Conservation (phyloP, 192 early-diverging fungal species). For the Backusella morwellensis region DNA sequence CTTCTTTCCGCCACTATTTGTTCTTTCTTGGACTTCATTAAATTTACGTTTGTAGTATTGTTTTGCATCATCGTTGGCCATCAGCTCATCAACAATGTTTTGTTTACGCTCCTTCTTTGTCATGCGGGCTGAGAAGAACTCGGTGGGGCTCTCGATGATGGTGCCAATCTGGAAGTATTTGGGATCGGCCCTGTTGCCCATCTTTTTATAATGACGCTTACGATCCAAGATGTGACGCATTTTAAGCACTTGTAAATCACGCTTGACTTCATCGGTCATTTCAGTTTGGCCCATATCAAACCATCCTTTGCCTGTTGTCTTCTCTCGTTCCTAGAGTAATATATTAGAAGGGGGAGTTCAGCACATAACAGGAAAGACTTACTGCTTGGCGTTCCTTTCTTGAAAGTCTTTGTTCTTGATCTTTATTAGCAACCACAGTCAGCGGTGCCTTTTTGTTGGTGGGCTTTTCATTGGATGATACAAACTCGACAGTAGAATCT, state of each 20-base stretch:
- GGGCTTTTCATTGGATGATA: constrained; percentile 19
- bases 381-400: constrained; percentile 41
- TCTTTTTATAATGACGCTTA: constrained; percentile 89
- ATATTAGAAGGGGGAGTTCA: not conserved
- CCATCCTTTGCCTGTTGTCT: constrained; percentile 61
- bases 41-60: constrained; percentile 90
- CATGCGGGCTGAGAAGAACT: constrained; percentile 87
- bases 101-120: constrained; percentile 80
- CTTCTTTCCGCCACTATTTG: constrained; percentile 51
- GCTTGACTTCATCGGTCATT: constrained; percentile 86
- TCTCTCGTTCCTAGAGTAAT: constrained; percentile 15
- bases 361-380: not conserved
- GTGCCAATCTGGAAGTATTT: constrained; percentile 97
- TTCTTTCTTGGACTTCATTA: constrained; percentile 67
- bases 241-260: constrained; percentile 86
- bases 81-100: constrained; percentile 86
- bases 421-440: constrained; percentile 30
- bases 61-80: constrained; percentile 71
- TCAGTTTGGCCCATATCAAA: constrained; percentile 87
- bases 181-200: constrained; percentile 63
- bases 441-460: constrained; percentile 26
- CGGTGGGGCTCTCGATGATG: constrained; percentile 81
- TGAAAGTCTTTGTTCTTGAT: constrained; percentile 33
- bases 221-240: constrained; percentile 87
- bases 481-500: constrained; percentile 27